Evolutionary conservation across 2,329 filamentous ascomycete genomes (phyloP).

Genomic region (Immersiporthe knoxdaviesiana): DNA sequence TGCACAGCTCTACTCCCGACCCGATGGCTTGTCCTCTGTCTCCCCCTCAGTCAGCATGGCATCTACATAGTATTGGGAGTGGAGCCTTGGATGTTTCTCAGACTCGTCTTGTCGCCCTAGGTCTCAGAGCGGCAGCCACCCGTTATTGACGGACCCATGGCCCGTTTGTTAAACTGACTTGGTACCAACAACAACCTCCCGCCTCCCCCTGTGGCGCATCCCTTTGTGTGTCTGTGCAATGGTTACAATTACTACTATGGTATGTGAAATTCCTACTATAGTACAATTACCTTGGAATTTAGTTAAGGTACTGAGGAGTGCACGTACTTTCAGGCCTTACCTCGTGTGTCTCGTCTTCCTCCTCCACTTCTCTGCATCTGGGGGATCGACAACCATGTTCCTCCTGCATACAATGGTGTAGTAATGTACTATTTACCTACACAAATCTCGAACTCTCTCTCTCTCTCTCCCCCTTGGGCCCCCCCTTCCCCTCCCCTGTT

Average conservation of each 20-base stretch:
- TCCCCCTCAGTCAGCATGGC: no score
- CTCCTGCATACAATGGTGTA: conserved; percentile 7
- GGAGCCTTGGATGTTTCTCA: not conserved
- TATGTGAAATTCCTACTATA: not conserved
- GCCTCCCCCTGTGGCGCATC: conserved; percentile 24
- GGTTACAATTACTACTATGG: not conserved
- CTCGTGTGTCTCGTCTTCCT: not conserved
- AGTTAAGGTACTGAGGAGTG: not conserved
- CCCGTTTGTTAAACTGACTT: conserved; percentile 8
- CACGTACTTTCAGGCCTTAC: not conserved
- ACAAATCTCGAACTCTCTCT: conserved; percentile 17
- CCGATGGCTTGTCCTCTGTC: no score
- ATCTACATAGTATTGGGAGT: not conserved
- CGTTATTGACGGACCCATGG: not conserved
- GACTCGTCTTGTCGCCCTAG: conserved; percentile 12
- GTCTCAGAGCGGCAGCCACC: conserved; percentile 22
- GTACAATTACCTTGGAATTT: not conserved
- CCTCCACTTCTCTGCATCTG: conserved; percentile 24
- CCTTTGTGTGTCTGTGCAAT: conserved; percentile 12
- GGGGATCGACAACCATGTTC: conserved; percentile 26
- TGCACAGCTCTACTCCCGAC: not conserved
- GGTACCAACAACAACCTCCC: not conserved
- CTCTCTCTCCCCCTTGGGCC: no score
- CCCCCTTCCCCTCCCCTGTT: not conserved
- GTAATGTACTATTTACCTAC: not conserved